phyloP scores from a whole-genome alignment of 176 grass and related monocot genomes.

The Phragmites australis region DNA sequence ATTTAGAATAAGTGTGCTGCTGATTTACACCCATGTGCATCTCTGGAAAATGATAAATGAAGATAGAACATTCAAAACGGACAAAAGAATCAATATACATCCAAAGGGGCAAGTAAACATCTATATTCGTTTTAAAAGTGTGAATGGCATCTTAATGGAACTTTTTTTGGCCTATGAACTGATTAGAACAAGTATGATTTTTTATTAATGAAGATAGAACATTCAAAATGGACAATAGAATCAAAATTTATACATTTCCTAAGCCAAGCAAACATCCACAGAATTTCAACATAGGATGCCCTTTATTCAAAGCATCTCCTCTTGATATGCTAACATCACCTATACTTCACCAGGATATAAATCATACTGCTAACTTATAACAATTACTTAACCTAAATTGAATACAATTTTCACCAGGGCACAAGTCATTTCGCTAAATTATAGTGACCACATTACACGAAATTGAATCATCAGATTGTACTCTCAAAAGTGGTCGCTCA shows the following conservation, averaged over 20 bases:
- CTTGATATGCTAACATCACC: not conserved
- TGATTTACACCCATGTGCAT: not conserved
- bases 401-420: not conserved
- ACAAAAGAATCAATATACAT: not conserved
- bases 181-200: not conserved
- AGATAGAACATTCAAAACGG: constrained; percentile 24
- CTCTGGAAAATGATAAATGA: constrained; percentile 1
- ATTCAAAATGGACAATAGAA: not conserved
- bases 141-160: not conserved
- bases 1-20: not conserved
- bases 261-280: not conserved
- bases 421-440: not conserved
- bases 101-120: not conserved
- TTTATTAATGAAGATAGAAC: not conserved
- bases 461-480: not conserved
- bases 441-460: not conserved
- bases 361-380: not conserved
- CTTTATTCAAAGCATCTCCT: not conserved
- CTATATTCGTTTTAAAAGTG: not conserved
- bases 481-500: not conserved
- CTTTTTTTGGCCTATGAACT: not conserved
- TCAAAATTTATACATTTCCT: not conserved
- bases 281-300: not conserved
- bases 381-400: not conserved
- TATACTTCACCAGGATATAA: not conserved